These are phyloP conservation scores for Neurospora sp. DNA, from an alignment of 495 filamentous ascomycete species.

Conservation along the genomic window DNA sequence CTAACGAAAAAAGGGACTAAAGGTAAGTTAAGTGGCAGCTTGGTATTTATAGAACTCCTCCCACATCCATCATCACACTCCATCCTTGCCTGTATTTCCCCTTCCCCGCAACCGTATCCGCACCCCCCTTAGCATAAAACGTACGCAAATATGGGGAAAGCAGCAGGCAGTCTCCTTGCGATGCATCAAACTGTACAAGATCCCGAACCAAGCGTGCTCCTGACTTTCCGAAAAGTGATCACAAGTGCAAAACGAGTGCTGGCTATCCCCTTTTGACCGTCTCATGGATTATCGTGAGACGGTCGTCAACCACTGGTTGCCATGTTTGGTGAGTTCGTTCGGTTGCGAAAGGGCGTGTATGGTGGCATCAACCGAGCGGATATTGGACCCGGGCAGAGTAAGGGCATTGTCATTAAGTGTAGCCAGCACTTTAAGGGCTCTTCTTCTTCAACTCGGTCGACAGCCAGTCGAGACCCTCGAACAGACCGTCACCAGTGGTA, in stretches of 20 bases:
- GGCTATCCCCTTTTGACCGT: conserved; percentile 13
- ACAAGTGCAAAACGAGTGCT: conserved; percentile 25
- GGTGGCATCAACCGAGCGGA: conserved; percentile 36
- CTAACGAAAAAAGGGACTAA: neutral
- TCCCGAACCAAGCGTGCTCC: conserved; percentile 36
- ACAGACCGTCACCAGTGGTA: conserved; percentile 98
- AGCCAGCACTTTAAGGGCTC: conserved; percentile 52
- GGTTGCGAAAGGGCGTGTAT: conserved; percentile 34
- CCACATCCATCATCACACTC: neutral
- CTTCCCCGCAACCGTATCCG: neutral
- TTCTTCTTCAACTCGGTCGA: conserved; percentile 89
- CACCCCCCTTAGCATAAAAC: neutral
- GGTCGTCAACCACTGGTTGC: conserved; percentile 27
- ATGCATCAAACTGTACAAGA: conserved; percentile 42
- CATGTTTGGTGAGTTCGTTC: conserved; percentile 35
- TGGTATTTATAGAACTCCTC: neutral
- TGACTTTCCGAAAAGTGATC: conserved; percentile 37
- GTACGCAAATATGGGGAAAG: conserved; percentile 8
- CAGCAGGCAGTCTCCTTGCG: conserved; percentile 24
- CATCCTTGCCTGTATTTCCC: neutral
- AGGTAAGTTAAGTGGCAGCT: neutral
- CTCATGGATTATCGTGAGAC: conserved; percentile 25
- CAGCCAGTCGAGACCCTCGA: conserved; percentile 99
- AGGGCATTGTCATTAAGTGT: conserved; percentile 11
- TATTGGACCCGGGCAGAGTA: conserved; percentile 23